Base-by-base conservation (phyloP, 345 rosid species). In the Populus deltoides region DNA sequence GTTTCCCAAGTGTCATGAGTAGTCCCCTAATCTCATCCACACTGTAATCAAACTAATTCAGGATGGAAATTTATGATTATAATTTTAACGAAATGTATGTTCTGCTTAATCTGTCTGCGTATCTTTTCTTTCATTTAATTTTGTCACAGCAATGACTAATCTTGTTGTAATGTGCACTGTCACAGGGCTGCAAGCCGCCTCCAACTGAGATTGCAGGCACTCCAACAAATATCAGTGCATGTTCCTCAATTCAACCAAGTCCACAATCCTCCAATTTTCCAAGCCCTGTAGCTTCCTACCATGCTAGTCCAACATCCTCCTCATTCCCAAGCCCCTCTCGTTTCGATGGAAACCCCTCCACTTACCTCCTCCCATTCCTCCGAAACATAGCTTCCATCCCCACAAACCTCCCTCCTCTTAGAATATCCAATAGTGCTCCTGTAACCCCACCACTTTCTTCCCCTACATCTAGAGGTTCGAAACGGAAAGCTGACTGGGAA, bases 401-500 rank as follows among this genome's bases (percentile, higher is more conserved):
- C 27, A 8, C 85, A 24, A 79, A 82, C 35, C 82, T 82, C 47
- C 82, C 85, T 38, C 80, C 80, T n/a, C 77, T 82, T 41, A 78
- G 82, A 67, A 82, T 82, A 71, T 82, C 85, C 61, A 82, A 72
- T 75, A 82, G 85, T 66, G 85, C 85, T 75, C 85, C 85, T 22
- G 85, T 82, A 75, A 82, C 85, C 57, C 85, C 85, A 4, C 85
- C 85, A 0, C 77, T 67, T n/a, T 82, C 85, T 29, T 82, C 85
- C 45, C 85, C 85, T 2, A 75, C 77, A 43, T 69, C 66, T 25
- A 79, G 82, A 61, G 61, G 74, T 25, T 78, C 85, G 11, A 82
- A 80, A 75, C 51, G 75, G n/a, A 94, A 90, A 81, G 79, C 90
- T 41, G 86, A 82, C 53, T 84, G 93, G 81, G 93, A 94, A 39